Base-by-base conservation (phyloP, 345 rosid species). In the Brassica napus region DNA sequence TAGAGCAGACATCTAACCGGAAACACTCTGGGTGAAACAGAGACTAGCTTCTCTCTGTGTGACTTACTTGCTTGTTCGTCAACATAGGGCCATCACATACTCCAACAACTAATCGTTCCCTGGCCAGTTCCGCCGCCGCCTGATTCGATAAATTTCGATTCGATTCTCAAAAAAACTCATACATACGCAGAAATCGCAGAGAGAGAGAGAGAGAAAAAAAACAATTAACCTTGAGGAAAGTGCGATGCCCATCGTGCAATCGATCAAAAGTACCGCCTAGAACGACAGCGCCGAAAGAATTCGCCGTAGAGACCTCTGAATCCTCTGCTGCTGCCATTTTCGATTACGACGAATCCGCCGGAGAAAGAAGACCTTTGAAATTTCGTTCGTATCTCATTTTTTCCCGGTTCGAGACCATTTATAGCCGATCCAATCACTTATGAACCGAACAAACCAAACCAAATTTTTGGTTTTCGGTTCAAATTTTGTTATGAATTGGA, bases 221-320 rank as follows among this genome's bases (percentile, higher is more conserved):
- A 71, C 23, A 1, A 64, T 32, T 49, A 69, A 91, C 98, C 91
- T 88, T 84, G 82, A 95, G 99, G 78, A 95, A 93, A 74, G 82
- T 87, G 72, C 88, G 92, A 81, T 95, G 98, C 23, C 99, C 99
- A 28, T 91, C 93, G 72, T 95, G 97, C 52, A 95, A 83, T 9
- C 93, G 88, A 75, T 95, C 99, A 55, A 95, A 93, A 4, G 99
- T 95, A 55, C 99, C 97, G 0, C 98, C 99, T 2, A 95, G 89
- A 76, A 95, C 97, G 18, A 95, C 93, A 3, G 96, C 86, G 2
- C 78, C 74, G 10, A 88, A 90, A 0, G 90, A 79, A 72, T 87
- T 85, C 14, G 89, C 88, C 4, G 87, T 82, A 3, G 91, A 79
- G 3, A 85, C 37, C n/a, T 74, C 75, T 1, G 78, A 42, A 30